These are phyloP conservation scores for Mycena sp. DNA, from an alignment of 1,284 basidiomycete genomes.

Conservation along the genomic window DNA sequence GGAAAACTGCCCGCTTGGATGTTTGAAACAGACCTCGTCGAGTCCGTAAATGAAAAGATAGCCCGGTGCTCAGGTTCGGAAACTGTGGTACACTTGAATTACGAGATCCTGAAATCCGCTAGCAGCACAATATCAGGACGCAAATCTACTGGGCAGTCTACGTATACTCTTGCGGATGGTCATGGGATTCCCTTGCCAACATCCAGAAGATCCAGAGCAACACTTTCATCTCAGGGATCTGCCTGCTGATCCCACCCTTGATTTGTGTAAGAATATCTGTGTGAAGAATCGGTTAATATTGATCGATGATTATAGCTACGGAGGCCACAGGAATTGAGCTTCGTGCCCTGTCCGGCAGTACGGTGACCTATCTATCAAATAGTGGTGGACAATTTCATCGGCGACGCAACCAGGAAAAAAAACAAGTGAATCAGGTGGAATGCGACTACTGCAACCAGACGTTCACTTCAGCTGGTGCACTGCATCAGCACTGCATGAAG, in stretches of 20 bases:
- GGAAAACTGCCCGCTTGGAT: constrained; percentile 4
- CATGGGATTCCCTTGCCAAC: background rate
- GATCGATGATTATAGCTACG: background rate
- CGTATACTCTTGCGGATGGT: background rate
- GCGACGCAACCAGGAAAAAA: background rate
- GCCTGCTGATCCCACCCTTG: background rate
- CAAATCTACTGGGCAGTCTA: background rate
- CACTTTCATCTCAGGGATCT: background rate
- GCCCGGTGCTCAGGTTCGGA: background rate
- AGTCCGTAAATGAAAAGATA: background rate
- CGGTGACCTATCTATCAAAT: background rate
- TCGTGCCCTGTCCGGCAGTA: background rate
- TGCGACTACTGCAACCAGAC: constrained; percentile 2
- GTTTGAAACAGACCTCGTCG: constrained; percentile 10
- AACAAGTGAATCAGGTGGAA: background rate
- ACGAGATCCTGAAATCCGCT: background rate
- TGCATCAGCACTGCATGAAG: background rate
- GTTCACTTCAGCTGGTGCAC: background rate
- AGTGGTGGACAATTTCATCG: background rate
- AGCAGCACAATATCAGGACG: background rate
- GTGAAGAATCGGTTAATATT: background rate
- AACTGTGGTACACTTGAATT: background rate
- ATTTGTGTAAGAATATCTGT: background rate
- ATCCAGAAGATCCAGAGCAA: background rate
- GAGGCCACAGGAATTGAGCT: background rate